A percentile compares a stretch with the other conserved stretches of the same genome.
Conservation (phyloP, 306 rosid genomes). For the Acacia melanoxylon region DNA sequence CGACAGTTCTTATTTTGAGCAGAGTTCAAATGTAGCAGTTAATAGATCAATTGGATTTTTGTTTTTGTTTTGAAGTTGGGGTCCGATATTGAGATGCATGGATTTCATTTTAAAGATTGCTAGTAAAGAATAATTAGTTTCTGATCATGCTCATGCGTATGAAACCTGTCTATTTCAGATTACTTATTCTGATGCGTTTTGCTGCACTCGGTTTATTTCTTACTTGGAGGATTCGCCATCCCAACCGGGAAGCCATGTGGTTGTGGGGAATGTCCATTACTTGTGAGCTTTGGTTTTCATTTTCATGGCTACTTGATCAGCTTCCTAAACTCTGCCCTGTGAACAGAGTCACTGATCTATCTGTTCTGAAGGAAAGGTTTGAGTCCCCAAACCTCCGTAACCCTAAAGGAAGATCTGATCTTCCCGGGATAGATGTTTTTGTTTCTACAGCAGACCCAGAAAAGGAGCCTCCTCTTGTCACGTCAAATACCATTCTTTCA, state of each 20-base stretch:
- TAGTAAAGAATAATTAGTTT: background rate
- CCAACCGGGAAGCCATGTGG: constrained; percentile 82
- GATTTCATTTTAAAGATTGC: background rate
- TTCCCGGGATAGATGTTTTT: constrained; percentile 81
- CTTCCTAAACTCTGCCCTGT: constrained; percentile 89
- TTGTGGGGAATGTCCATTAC: constrained; percentile 83
- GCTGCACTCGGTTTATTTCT: constrained; percentile 73
- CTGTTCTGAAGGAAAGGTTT: constrained; percentile 67
- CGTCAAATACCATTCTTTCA: constrained; percentile 83
- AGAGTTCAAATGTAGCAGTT: background rate
- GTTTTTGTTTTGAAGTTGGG: background rate
- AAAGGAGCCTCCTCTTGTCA: constrained; percentile 88
- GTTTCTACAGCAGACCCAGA: constrained; percentile 91
- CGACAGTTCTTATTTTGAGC: background rate
- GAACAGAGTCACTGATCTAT: constrained; percentile 73
- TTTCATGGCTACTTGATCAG: constrained; percentile 85
- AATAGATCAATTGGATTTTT: background rate
- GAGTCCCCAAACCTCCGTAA: constrained; percentile 78
- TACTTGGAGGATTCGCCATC: constrained; percentile 83
- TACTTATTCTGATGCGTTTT: constrained; percentile 64
- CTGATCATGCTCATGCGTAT: background rate
- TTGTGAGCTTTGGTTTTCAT: constrained; percentile 85
- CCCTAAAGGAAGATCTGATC: constrained; percentile 84
- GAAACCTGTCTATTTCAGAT: constrained; percentile 37
- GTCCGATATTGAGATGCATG: background rate